These are phyloP conservation scores for Immersiella caudata DNA, from an alignment of 495 filamentous ascomycete species.

Conservation along the genomic window DNA sequence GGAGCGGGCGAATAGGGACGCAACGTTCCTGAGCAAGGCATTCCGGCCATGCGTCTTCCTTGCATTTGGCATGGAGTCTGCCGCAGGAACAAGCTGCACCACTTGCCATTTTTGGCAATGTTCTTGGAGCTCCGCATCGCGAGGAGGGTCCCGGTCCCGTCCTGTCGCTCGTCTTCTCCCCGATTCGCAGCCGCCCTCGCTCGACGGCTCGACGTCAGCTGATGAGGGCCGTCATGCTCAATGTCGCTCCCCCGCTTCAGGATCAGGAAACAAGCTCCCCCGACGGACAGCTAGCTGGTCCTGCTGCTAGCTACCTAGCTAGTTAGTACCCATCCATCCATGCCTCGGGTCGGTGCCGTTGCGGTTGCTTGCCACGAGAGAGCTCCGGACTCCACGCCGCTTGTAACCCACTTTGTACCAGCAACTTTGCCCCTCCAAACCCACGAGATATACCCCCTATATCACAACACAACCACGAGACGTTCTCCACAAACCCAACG, in stretches of 20 bases:
- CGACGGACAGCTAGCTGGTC: no score
- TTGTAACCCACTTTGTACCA: not conserved
- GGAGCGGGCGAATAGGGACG: constrained; percentile 16
- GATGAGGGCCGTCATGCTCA: constrained; percentile 1
- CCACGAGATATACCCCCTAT: constrained; percentile 16
- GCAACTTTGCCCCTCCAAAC: not conserved
- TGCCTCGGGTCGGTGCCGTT: not conserved
- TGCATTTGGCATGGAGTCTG: constrained; percentile 28
- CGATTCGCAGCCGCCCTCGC: constrained; percentile 8
- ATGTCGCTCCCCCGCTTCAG: not conserved
- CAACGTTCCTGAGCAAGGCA: constrained; percentile 22
- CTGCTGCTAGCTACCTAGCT: no score
- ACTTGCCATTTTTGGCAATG: constrained; percentile 30
- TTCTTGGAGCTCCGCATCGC: constrained; percentile 22
- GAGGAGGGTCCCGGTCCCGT: not conserved
- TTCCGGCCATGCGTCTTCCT: constrained; percentile 23
- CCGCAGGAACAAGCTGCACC: constrained; percentile 27
- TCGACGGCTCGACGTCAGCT: not conserved
- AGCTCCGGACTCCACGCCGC: constrained; percentile 1
- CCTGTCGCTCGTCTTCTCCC: constrained; percentile 1
- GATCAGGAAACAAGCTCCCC: constrained; percentile 19
- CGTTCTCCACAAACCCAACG: not conserved
- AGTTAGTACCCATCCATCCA: not conserved
- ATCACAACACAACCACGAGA: constrained; percentile 6
- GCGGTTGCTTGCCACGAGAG: not conserved